phyloP scores from a whole-genome alignment of 1,284 basidiomycete species.

The Neolentinus lepideus region DNA sequence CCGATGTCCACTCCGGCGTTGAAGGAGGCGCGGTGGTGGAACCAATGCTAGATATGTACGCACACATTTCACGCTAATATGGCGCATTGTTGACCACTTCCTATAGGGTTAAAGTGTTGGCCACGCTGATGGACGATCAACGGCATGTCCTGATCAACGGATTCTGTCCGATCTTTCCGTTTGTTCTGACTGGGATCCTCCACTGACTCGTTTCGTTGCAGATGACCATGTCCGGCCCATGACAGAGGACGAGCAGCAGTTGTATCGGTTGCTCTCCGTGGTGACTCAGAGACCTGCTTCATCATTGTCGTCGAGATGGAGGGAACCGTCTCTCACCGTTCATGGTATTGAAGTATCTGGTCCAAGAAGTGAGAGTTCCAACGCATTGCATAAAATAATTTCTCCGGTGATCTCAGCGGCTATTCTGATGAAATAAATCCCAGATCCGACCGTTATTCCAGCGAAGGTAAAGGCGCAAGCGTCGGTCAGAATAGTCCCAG shows the following conservation, averaged over 20 bases:
- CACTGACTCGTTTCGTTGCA: constrained; percentile 21
- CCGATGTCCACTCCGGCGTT: constrained; percentile 87
- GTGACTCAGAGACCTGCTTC: constrained; percentile 62
- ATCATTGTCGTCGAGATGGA: constrained; percentile 70
- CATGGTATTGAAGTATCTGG: constrained; percentile 69
- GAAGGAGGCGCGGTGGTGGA: constrained; percentile 86
- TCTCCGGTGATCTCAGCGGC: background rate
- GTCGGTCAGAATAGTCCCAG: constrained; percentile 89
- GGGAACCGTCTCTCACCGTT: constrained; percentile 69
- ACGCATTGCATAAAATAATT: background rate
- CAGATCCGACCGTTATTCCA: constrained; percentile 86
- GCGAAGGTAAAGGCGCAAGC: constrained; percentile 74
- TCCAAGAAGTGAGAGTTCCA: constrained; percentile 51
- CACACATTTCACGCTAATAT: background rate
- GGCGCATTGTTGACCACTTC: constrained; percentile 5
- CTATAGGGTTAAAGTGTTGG: constrained; percentile 71
- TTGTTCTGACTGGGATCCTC: constrained; percentile 5
- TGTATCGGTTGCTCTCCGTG: constrained; percentile 63
- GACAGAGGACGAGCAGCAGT: constrained; percentile 56
- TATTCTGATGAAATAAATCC: background rate
- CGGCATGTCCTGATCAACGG: constrained; percentile 66
- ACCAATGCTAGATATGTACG: constrained; percentile 89
- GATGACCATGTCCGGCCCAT: constrained; percentile 70
- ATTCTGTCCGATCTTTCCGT: constrained; percentile 60
- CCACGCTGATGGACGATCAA: constrained; percentile 56